Conservation (phyloP, 1,284 basidiomycete genomes). For the Leccinum fuscescens region DNA sequence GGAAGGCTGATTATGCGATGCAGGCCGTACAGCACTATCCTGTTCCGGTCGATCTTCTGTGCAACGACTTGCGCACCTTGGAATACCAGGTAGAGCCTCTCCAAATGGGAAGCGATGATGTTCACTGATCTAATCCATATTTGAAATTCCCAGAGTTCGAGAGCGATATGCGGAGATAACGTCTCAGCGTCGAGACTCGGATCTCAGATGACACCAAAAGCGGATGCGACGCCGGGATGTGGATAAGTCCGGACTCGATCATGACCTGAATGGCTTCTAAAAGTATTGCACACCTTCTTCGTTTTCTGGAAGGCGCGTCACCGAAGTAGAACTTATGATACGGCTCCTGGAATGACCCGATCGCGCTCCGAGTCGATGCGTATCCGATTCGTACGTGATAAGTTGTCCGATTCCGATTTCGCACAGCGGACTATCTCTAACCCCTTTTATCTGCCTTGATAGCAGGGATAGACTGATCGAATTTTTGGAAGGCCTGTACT, state of each 20-base stretch:
- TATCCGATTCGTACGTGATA: background rate
- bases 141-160: background rate
- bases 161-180: background rate
- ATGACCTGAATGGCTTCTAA: background rate
- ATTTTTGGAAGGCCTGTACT: background rate
- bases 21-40: background rate
- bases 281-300: background rate
- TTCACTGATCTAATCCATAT: background rate
- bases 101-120: background rate
- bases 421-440: background rate
- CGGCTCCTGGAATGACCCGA: background rate
- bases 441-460: background rate
- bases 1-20: background rate
- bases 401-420: background rate
- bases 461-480: background rate
- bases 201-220: background rate
- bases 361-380: background rate
- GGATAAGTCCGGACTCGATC: background rate
- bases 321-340: background rate
- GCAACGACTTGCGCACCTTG: slow-evolving; percentile 85
- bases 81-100: slow-evolving; percentile 69
- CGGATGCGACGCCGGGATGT: background rate
- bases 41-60: slow-evolving; percentile 60
- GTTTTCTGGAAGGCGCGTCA: background rate
- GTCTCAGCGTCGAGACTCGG: background rate